Percentiles rank a stretch among this genome's conserved stretches.
phyloP scores from a whole-genome alignment of 1,139 yeast species.

The Lodderomyces elongisporus region DNA sequence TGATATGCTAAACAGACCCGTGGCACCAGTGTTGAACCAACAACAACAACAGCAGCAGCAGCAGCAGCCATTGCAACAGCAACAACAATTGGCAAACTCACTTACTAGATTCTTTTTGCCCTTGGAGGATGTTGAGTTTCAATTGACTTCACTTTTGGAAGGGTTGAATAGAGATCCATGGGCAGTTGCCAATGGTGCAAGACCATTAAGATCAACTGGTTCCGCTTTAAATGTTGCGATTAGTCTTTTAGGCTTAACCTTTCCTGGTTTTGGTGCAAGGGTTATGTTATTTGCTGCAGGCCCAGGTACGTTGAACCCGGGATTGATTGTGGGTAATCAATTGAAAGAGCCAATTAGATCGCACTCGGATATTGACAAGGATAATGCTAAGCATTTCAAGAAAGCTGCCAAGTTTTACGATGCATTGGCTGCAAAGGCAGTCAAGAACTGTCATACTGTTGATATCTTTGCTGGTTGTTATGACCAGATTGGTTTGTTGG shows the following conservation, averaged over 20 bases:
- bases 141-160: slow-evolving; percentile 76
- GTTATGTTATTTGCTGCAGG: slow-evolving; percentile 91
- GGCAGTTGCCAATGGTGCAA: slow-evolving; percentile 82
- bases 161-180: slow-evolving; percentile 81
- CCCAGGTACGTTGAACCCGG: slow-evolving; percentile 93
- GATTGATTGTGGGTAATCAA: slow-evolving; percentile 87
- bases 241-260: slow-evolving; percentile 77
- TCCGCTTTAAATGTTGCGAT: slow-evolving; percentile 86
- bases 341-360: slow-evolving; percentile 95
- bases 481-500: slow-evolving; percentile 96
- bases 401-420: slow-evolving; percentile 88
- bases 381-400: slow-evolving; percentile 79
- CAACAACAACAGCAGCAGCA: slow-evolving; percentile 19
- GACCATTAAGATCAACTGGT: slow-evolving; percentile 92
- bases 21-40: slow-evolving; percentile 18
- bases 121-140: slow-evolving; percentile 81
- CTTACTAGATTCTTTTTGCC: slow-evolving; percentile 80
- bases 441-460: slow-evolving; percentile 76
- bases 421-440: slow-evolving; percentile 61
- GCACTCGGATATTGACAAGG: slow-evolving; percentile 85
- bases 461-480: slow-evolving; percentile 97
- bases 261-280: slow-evolving; percentile 86
- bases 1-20: slow-evolving; percentile 63
- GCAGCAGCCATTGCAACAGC: slow-evolving; percentile 22
- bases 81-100: slow-evolving; percentile 35